Evolutionary conservation across 2,329 filamentous ascomycete species (phyloP).

Genomic region (Grosmannia huntii): DNA sequence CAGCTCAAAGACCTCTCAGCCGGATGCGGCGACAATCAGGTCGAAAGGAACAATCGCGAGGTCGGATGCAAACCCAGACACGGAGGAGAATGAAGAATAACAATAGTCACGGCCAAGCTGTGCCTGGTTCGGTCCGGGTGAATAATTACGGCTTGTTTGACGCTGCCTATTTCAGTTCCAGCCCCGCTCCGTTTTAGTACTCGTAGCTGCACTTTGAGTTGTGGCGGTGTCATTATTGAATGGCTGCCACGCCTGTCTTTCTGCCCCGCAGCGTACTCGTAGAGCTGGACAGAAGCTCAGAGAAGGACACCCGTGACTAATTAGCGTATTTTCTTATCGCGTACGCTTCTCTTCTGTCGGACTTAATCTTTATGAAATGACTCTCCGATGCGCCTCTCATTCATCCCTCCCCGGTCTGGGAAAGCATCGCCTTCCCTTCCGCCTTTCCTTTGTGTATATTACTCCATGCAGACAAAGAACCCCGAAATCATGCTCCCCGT

Average conservation of each 20-base stretch:
- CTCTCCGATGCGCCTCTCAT: not conserved
- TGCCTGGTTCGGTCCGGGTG: not conserved
- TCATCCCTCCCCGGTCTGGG: not conserved
- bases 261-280: not conserved
- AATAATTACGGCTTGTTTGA: not conserved
- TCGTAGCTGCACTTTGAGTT: not conserved
- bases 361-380: no score
- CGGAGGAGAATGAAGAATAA: no score
- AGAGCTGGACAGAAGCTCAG: constrained; percentile 8
- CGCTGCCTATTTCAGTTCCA: not conserved
- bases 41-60: no score
- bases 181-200: not conserved
- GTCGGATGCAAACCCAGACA: no score
- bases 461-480: not conserved
- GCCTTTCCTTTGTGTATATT: not conserved
- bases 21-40: no score
- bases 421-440: not conserved
- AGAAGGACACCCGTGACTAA: constrained; percentile 8
- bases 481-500: not conserved
- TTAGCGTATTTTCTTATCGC: no score
- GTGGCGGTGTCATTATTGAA: not conserved
- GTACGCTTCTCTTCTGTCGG: not conserved
- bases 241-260: not conserved
- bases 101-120: not conserved
- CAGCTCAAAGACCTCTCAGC: no score